Evolutionary conservation across 176 grass and related monocot species (phyloP), one percentile per base, ranked within the genome.

Genomic region (Lolium multiflorum): DNA sequence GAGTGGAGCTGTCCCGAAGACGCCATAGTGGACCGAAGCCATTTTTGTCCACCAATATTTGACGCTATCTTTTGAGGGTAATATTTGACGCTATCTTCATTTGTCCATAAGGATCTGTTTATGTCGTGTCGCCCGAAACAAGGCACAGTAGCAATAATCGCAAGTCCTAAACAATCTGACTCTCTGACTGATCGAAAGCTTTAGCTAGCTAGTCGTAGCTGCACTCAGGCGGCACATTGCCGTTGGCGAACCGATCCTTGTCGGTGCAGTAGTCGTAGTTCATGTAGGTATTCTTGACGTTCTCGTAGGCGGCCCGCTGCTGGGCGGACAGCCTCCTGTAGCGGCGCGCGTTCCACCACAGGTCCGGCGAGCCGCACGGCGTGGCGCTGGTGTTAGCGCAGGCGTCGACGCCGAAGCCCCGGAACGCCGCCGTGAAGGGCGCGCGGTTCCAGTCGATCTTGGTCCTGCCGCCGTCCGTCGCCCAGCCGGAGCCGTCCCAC

Each of bases 401-500:
- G 74, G 75, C 92, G 44, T 83, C 70, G 43, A 97, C 44, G 75
- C 37, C 59, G 80, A 97, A 97, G 0, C 85, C 92, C 59, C 10
- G 80, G 78, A 90, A 97, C 47, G 54, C 88, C 2, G 73, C 82
- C 0, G 80, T 81, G 88, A 94, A 97, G 16, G 94, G 94, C 6
- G 80, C 90, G 2, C 52, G 38, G 50, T 56, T 51, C 94, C 90
- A 94, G 86, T 97, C 85, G 48, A 89, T 81, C 83, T 87, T 94
- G 10, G 58, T 85, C 22, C 51, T n/a, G 0, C 94, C 92, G 44
- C 90, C 85, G 77, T 97, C 85, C 43, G 94, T 97, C 15, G 90
- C 94, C 90, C 94, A 97, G 71, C 20, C 61, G 22, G 93, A 93
- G 75, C 88, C 94, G 85, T 97, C 86, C 94, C 92, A 97, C 8